These are phyloP conservation scores for Lyophyllum semitale DNA, from an alignment of 768 basidiomycete species.

Conservation along the genomic window DNA sequence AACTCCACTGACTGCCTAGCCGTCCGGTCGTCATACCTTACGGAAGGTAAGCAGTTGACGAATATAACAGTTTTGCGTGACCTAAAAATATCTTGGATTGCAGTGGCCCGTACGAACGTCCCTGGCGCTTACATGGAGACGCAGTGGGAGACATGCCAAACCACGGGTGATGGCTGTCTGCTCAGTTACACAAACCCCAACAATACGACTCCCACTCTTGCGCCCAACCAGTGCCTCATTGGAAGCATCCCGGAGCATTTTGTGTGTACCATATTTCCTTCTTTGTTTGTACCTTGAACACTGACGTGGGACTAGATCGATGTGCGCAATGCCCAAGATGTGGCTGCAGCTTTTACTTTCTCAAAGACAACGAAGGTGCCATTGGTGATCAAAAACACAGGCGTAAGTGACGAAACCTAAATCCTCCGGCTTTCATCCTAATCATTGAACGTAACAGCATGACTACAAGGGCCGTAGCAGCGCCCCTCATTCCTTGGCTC, in stretches of 20 bases:
- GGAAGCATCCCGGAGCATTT: conserved; percentile 42
- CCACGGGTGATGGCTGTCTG: conserved; percentile 44
- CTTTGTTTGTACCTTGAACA: not conserved
- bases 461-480: conserved; percentile 52
- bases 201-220: conserved; percentile 22
- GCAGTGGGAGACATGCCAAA: conserved; percentile 62
- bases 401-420: conserved; percentile 31
- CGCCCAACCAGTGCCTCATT: conserved; percentile 31
- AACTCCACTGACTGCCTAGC: conserved; percentile 14
- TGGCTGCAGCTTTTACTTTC: conserved; percentile 46
- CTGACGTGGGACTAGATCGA: conserved; percentile 23
- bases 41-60: conserved; percentile 14
- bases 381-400: conserved; percentile 53
- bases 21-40: conserved; percentile 18
- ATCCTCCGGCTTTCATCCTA: not conserved
- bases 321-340: conserved; percentile 39
- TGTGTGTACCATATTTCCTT: conserved; percentile 26
- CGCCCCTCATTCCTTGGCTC: conserved; percentile 39
- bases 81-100: not conserved
- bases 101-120: conserved; percentile 17
- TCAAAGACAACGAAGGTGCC: conserved; percentile 37
- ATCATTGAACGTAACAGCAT: conserved; percentile 32
- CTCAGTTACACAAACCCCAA: conserved; percentile 40
- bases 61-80: conserved; percentile 6
- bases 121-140: conserved; percentile 34